Evolutionary conservation across 306 rosid species (phyloP), one percentile per base, ranked within the genome.

Genomic region (Herpetospermum pedunculosum): DNA sequence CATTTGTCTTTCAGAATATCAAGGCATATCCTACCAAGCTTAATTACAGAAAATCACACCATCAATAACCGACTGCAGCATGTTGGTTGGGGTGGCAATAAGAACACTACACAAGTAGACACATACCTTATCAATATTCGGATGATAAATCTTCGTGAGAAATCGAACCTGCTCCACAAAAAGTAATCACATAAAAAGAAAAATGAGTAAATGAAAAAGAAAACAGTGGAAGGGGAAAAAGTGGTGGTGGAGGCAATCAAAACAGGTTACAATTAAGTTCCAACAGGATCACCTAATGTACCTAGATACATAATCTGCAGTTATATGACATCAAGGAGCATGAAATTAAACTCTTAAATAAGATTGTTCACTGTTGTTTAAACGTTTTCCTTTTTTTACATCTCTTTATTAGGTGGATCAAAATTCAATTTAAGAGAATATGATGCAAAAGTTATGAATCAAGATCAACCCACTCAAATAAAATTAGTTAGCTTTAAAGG

Each of bases 91-190:
- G 14, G 12, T 21, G 78, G 2, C 50, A 29, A 76, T 15, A 62
- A 37, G 60, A 76, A 4, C 9, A 77, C 29, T 28, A 49, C 13
- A 32, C 72, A 62, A 47, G 72, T 47, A 70, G 74, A 9, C 26
- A 55, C 76, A 41, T 75, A 89, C 98, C 98, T 93, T 93, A 65
- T 93, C 98, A 79, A 93, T 93, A 91, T 93, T 93, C 10, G 98
- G 98, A 79, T 93, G 98, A 77, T 93, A 93, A 74, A 93, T 93
- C 84, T 93, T 93, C 57, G 98, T 90, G 62, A 93, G 88, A 84
- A 93, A 93, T 78, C 98, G 87, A 76, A 93, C 98, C 98, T 93
- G 94, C 43, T 46, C 30, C 28, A 85, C 46, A 44, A 7, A 58
- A 58, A 12, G 69, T 41, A 34, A 38, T 70, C 49, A 21, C 49